Base-by-base conservation (phyloP, 805 yeast species). In the Wickerhamiella bombiphila region DNA sequence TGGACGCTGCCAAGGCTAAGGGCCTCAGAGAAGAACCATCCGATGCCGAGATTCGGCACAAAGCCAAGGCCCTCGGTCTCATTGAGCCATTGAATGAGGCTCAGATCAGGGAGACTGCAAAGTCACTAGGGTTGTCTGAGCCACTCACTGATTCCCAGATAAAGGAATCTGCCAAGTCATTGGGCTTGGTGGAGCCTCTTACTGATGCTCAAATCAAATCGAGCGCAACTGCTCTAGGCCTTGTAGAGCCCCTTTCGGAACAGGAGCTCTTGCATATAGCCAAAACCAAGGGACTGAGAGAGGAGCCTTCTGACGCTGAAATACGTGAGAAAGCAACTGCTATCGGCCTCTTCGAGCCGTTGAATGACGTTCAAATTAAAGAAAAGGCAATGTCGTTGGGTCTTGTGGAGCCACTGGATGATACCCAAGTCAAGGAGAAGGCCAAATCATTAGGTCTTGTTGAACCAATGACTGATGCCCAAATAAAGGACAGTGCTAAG, bases 401-500 rank as follows among this genome's bases (percentile, higher is more conserved):
- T 4, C 36, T 43, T 2, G 32, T 34, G 8, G 35, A 37, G 3
- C 42, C 43, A 2, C n/a, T 33, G 29, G 15, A 15, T 3, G 35
- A 36, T n/a, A 22, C 5, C 4, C 28, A 31, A 1, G 19, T 36
- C 17, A 21, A 20, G 16, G 14, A 17, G 56, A 70, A 72, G 9
- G 83, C 78, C 35, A 80, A 72, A 52, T 93, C 86, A 2, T 63
- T 77, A 47, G 65, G 69, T 49, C 57, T 82, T 40, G 91, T 91
- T 1, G 55, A 67, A 3, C 57, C 64, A 9, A 21, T 11, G n/a
- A 34, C 30, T 11, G 35, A 30, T 2, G 35, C 14, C 3, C 46
- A 43, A 8, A 31, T 41, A 25, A 11, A 75, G 32, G 93, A 80
- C 6, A 14, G 25, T 25, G 47, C 47, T 2, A 17, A 30, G 14